phyloP scores from a whole-genome alignment of 140 eudicot species.

The Senecio squalidus region DNA sequence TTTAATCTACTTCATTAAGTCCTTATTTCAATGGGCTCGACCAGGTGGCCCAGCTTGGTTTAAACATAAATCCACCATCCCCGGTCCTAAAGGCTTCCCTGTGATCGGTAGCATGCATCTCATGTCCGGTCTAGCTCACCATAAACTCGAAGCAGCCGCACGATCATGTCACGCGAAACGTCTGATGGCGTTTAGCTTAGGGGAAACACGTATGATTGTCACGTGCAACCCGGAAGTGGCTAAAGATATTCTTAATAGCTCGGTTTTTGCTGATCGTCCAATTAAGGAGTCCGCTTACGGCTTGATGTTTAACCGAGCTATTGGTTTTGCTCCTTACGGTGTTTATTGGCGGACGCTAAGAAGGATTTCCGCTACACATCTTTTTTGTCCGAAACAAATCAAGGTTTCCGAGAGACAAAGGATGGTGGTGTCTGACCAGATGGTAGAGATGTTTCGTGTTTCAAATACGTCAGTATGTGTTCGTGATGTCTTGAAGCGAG shows the following conservation, averaged over 20 bases:
- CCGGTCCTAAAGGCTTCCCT: slow-evolving; percentile 71
- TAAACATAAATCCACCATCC: slow-evolving; percentile 38
- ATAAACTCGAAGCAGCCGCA: slow-evolving; percentile 65
- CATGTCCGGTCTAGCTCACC: slow-evolving; percentile 80
- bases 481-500: slow-evolving; percentile 52
- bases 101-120: slow-evolving; percentile 74
- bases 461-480: slow-evolving; percentile 18
- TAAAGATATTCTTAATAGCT: slow-evolving; percentile 53
- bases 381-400: slow-evolving; percentile 72
- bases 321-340: slow-evolving; percentile 90
- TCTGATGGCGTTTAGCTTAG: slow-evolving; percentile 77
- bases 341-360: slow-evolving; percentile 77
- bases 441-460: slow-evolving; percentile 33
- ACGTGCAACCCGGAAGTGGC: slow-evolving; percentile 77
- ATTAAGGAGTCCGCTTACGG: slow-evolving; percentile 70
- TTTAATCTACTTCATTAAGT: slow-evolving; percentile 24
- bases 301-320: slow-evolving; percentile 82
- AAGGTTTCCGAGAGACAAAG: slow-evolving; percentile 50
- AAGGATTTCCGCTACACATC: slow-evolving; percentile 58
- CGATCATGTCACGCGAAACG: slow-evolving; percentile 40
- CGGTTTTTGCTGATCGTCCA: slow-evolving; percentile 73
- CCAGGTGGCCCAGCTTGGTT: slow-evolving; percentile 90
- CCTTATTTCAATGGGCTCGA: slow-evolving; percentile 52
- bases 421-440: slow-evolving; percentile 30
- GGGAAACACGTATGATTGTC: slow-evolving; percentile 69